A percentile compares a stretch with the other conserved stretches of the same genome.
phyloP scores from a whole-genome alignment of 2,329 filamentous ascomycete species.

The Xylariaceae sp. region DNA sequence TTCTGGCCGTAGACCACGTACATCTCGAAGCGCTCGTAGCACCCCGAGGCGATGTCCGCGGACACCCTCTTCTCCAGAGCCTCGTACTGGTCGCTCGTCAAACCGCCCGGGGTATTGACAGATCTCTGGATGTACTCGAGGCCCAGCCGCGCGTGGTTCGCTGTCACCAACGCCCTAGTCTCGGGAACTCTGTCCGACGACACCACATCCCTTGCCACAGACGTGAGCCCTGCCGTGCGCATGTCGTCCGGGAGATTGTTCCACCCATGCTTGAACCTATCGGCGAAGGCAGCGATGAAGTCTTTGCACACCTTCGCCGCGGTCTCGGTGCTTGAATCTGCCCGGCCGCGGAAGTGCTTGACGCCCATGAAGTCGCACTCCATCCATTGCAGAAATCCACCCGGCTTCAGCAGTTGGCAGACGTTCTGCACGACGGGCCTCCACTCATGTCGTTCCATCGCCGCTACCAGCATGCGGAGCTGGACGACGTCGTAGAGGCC shows the following conservation, averaged over 20 bases:
- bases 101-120: too few relatives aligned
- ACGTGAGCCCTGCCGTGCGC: slow-evolving; percentile 7
- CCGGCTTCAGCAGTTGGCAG: background rate
- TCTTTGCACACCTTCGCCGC: background rate
- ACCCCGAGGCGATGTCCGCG: too few relatives aligned
- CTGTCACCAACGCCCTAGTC: slow-evolving; percentile 1
- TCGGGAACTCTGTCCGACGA: slow-evolving; percentile 6
- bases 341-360: slow-evolving; percentile 2
- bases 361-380: slow-evolving; percentile 8
- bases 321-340: slow-evolving; percentile 2
- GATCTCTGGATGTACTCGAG: too few relatives aligned
- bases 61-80: too few relatives aligned
- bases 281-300: slow-evolving; percentile 3
- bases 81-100: too few relatives aligned
- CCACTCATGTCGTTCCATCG: slow-evolving; percentile 6
- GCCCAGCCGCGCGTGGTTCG: slow-evolving; percentile 3
- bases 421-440: slow-evolving; percentile 4
- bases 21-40: too few relatives aligned
- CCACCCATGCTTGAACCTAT: slow-evolving; percentile 7
- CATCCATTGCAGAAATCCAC: slow-evolving; percentile 7
- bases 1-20: too few relatives aligned
- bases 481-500: slow-evolving; percentile 7
- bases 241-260: slow-evolving; percentile 9
- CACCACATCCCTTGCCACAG: slow-evolving; percentile 4
- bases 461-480: slow-evolving; percentile 6